Conservation (phyloP, 2,329 filamentous ascomycete species). For the Fusarium subglutinans region DNA sequence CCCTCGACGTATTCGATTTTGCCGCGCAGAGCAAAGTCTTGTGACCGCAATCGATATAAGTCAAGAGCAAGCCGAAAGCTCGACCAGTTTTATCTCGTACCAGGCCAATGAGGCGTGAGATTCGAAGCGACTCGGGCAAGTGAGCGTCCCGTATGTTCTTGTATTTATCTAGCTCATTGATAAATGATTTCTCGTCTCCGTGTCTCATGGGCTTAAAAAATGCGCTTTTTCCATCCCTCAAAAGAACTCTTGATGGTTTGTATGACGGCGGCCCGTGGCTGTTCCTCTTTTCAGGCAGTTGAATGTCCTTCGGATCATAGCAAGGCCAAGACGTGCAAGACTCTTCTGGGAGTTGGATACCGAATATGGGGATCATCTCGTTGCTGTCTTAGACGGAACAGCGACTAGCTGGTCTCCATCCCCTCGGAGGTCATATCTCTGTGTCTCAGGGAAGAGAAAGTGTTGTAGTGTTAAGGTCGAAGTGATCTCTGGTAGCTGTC, state of each 20-base stretch:
- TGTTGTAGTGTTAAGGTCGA: not conserved
- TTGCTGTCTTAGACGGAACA: fast-evolving
- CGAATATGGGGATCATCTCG: fast-evolving
- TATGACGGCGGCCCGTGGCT: fast-evolving
- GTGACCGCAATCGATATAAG: fast-evolving
- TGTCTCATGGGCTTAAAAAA: not conserved
- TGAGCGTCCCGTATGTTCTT: not conserved
- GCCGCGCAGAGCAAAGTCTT: not conserved
- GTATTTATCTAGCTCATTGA: not conserved
- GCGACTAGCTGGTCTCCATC: not conserved
- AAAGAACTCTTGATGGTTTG: not conserved
- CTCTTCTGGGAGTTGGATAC: not conserved
- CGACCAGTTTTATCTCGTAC: fast-evolving
- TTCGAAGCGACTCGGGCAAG: not conserved
- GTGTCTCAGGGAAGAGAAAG: not conserved
- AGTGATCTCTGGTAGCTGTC: not conserved
- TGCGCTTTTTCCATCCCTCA: fast-evolving
- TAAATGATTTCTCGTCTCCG: not conserved
- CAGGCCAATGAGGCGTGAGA: not conserved
- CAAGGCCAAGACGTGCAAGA: not conserved
- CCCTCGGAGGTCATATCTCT: not conserved
- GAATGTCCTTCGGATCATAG: fast-evolving
- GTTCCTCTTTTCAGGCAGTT: fast-evolving
- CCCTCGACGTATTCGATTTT: fast-evolving
- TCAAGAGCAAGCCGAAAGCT: not conserved